Base-by-base conservation (phyloP, 139 green algal species). In the Chlamydomonas sp. region DNA sequence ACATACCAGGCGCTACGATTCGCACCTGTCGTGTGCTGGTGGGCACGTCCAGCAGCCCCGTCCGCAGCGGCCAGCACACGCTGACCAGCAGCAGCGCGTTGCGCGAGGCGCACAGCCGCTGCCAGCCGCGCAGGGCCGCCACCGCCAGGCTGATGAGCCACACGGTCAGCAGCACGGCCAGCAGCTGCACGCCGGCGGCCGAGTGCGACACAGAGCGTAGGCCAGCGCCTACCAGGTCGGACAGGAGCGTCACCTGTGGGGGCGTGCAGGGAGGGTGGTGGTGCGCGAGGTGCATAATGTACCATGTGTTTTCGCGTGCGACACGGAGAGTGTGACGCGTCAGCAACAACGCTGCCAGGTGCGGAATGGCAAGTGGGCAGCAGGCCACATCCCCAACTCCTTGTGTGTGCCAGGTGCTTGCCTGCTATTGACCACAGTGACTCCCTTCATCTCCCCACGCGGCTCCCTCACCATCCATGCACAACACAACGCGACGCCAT, bases 1-100 rank as follows among this genome's bases (percentile, higher is more conserved):
- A 49, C 31, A 49, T 49, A 49, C 31, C 31, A 49, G 31, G 31
- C 31, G 31, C 31, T 49, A 49, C 31, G 31, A 49, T 49, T 49
- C 31, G 31, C 31, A 49, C 31, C 31, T 49, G 31, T 49, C 31
- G 31, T 49, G 87, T 83, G 18, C 78, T 86, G 86, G 91, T 86
- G 2, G 90, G 90, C 59, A 93, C 5, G 64, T 93, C 86, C n/a
- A 93, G 16, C 16, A 91, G 79, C 49, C 31, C 31, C 31, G 31
- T 49, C 31, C 59, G 77, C 63, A 93, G 63, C 63, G 90, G 90
- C 72, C 80, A 76, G 86, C 90, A 93, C 74, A 72, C 49, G 17
- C 58, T 59, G 18, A 84, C 1, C 59, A 81, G 78, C 68, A 81
- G 61, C 71, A 83, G 20, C 82, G 10, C 67, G 57, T 1, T 3